These are phyloP conservation scores for Diplodia sapinea DNA, from an alignment of 2,329 filamentous ascomycete species.

Conservation along the genomic window DNA sequence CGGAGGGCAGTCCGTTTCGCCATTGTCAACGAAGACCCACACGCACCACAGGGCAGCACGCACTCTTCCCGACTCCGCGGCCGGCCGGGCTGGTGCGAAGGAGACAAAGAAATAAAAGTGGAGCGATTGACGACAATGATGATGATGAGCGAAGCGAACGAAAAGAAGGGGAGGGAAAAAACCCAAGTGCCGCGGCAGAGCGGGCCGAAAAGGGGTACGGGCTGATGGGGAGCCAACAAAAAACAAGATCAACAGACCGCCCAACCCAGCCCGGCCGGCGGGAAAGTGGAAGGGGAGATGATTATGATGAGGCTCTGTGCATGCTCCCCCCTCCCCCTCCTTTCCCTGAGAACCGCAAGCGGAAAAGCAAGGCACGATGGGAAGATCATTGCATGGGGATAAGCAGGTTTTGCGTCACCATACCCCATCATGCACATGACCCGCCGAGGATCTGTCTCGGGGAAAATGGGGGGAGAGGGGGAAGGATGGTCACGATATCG, in stretches of 20 bases:
- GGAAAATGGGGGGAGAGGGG: not conserved
- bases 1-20: not conserved
- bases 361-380: not conserved
- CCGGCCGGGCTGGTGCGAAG: not conserved
- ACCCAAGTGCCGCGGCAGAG: not conserved
- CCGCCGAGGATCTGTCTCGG: not conserved
- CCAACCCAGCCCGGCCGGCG: not conserved
- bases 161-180: not conserved
- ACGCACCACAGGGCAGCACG: not conserved
- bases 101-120: not conserved
- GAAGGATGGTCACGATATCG: not conserved
- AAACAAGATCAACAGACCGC: not conserved
- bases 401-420: slow-evolving; percentile 23
- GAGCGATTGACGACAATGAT: not conserved
- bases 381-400: not conserved
- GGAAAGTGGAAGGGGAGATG: not conserved
- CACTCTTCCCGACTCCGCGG: not conserved
- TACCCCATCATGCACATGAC: slow-evolving; percentile 3
- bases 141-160: not conserved
- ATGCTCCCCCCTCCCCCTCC: not conserved
- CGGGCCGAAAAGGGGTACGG: slow-evolving; percentile 1
- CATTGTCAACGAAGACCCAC: not conserved
- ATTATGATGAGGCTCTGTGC: not conserved
- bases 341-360: not conserved
- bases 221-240: not conserved